Base-by-base conservation (phyloP, 75 land plant species). In the Cryptomeria japonica region DNA sequence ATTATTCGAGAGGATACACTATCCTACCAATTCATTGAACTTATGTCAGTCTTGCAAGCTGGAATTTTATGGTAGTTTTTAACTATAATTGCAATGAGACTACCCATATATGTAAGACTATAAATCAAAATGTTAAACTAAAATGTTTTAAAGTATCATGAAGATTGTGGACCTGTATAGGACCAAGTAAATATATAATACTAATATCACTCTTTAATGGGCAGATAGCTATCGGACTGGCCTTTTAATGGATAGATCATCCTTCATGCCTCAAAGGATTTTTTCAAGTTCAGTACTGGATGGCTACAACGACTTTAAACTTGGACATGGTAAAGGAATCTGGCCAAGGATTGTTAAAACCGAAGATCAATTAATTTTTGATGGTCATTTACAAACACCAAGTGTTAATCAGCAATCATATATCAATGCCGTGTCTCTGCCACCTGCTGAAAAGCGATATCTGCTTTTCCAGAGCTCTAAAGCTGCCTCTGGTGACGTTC, bases 381-480 rank as follows among this genome's bases (percentile, higher is more conserved):
- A 88, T 41, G 76, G 88, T 76, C 84, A 88, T 44, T 80, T 80
- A 73, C 89, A 88, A 85, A 84, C 88, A 3, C 86, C 93, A 9
- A 84, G 77, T 47, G 75, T 83, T 31, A 86, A 91, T 55, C 83
- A 89, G 56, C 85, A 83, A 64, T 87, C 87, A 11, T 89, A 87
- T 84, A 1, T 84, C 75, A 55, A 90, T 47, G 80, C 87, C 53
- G 38, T 55, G 12, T 83, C 87, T 46, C 61, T 80, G 61, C 90
- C 46, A 84, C 86, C 87, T 55, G 87, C 89, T 9, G 88, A 86
- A 84, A 88, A 86, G 88, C 85, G 84, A 51, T 89, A 90, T 68
- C 80, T 88, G 89, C 87, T 89, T 13, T 38, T 88, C 19, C 91
- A 93, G 88, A 86, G 79, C 80, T 78, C 87, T 8, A 87, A 88